These are phyloP conservation scores for Cymodocea nodosa DNA, from an alignment of 116 monocot genomes.

Conservation along the genomic window DNA sequence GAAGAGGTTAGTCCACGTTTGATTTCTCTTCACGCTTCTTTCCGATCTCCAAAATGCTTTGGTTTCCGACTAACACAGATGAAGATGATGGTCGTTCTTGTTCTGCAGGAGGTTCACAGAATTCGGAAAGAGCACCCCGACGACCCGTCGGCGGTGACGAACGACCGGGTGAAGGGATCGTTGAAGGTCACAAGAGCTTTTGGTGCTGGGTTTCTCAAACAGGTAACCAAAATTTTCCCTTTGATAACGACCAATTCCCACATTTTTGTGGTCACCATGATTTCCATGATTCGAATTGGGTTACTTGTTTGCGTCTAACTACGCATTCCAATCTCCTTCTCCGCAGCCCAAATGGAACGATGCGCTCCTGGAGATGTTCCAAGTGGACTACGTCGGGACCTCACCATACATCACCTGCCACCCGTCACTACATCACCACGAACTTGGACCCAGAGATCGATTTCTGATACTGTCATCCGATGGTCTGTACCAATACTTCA, in stretches of 20 bases:
- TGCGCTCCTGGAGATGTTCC: constrained; percentile 84
- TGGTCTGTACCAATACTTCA: constrained; percentile 96
- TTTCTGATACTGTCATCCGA: constrained; percentile 87
- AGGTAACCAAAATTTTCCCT: constrained; percentile 12
- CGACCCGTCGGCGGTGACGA: constrained; percentile 40
- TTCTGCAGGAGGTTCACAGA: constrained; percentile 56
- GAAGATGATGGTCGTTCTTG: no score
- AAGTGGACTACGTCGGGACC: constrained; percentile 69
- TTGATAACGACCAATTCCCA: no score
- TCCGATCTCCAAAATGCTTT: no score
- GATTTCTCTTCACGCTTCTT: no score
- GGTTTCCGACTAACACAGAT: no score
- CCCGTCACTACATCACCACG: constrained; percentile 65
- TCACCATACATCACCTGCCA: constrained; percentile 76
- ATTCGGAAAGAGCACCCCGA: constrained; percentile 59
- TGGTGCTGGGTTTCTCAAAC: constrained; percentile 79
- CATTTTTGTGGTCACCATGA: no score
- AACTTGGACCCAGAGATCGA: constrained; percentile 41
- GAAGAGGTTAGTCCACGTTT: constrained; percentile 26
- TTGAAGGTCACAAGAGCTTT: constrained; percentile 92
- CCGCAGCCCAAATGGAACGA: constrained; percentile 91
- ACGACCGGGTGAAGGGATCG: constrained; percentile 77
- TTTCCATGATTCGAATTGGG: no score
- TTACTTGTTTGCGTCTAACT: no score
- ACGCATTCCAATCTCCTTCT: no score